A percentile compares a stretch with the other conserved stretches of the same genome.
Evolutionary conservation across 805 yeast genomes (phyloP).

Genomic region (Lachancea quebecensis): DNA sequence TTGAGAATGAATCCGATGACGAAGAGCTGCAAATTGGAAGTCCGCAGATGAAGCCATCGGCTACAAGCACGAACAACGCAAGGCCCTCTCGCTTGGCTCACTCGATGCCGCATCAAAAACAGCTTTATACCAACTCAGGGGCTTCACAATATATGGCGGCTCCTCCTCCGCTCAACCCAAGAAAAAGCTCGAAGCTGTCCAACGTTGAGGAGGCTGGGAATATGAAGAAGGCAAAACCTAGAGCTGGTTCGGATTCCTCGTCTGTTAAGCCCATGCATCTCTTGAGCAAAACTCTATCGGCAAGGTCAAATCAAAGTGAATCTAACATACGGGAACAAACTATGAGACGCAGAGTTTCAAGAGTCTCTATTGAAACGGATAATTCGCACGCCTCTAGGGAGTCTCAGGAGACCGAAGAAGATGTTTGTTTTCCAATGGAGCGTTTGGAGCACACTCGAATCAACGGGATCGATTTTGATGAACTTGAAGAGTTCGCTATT

Average conservation of each 20-base stretch:
- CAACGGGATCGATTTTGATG: constrained; percentile 86
- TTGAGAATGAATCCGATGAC: constrained; percentile 7
- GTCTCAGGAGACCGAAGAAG: constrained; percentile 91
- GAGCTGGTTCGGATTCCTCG: constrained; percentile 10
- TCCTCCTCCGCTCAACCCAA: constrained; percentile 12
- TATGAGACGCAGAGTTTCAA: constrained; percentile 30
- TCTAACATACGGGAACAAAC: constrained; percentile 31
- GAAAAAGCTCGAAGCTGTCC: constrained; percentile 18
- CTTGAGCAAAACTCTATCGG: constrained; percentile 8
- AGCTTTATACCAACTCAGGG: constrained; percentile 33
- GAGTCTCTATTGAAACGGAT: constrained; percentile 48
- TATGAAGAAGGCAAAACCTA: constrained; percentile 7
- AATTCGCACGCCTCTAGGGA: constrained; percentile 70
- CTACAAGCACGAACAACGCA: constrained; percentile 9
- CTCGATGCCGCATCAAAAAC: constrained; percentile 40
- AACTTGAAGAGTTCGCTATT: constrained; percentile 65
- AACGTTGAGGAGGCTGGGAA: constrained; percentile 13
- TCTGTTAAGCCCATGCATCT: constrained; percentile 7
- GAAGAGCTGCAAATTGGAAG: neutral
- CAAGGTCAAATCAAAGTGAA: constrained; percentile 22
- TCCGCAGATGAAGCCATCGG: constrained; percentile 4
- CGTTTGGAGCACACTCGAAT: constrained; percentile 50
- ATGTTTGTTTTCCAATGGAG: constrained; percentile 92
- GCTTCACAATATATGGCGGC: neutral
- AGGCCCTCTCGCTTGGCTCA: constrained; percentile 25